phyloP scores from a whole-genome alignment of 1,284 basidiomycete species.

The Phellopilus nigrolimitatus region DNA sequence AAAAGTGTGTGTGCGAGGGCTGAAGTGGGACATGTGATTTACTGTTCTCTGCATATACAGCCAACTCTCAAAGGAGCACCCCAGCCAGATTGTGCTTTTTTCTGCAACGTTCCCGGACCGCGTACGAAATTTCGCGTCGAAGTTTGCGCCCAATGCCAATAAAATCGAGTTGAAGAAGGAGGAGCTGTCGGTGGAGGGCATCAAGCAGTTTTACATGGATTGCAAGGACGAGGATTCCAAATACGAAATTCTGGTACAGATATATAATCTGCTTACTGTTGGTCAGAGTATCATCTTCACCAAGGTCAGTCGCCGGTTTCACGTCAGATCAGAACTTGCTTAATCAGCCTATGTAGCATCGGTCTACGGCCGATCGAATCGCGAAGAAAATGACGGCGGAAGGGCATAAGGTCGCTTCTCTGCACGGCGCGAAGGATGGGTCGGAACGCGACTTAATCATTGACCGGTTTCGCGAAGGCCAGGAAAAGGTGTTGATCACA shows the following conservation, averaged over 20 bases:
- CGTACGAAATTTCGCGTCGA: slow-evolving; percentile 84
- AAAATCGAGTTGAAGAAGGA: slow-evolving; percentile 95
- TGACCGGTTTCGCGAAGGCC: slow-evolving; percentile 93
- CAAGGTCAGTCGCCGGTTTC: slow-evolving; percentile 48
- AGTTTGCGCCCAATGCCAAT: slow-evolving; percentile 93
- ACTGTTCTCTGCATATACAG: slow-evolving; percentile 34
- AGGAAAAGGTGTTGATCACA: slow-evolving; percentile 96
- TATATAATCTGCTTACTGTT: slow-evolving; percentile 90
- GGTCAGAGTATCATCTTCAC: slow-evolving; percentile 98
- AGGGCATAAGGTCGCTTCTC: slow-evolving; percentile 93
- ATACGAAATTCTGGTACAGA: slow-evolving; percentile 90
- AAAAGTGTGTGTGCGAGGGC: slow-evolving; percentile 62
- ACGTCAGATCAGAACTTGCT: not conserved
- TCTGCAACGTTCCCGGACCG: slow-evolving; percentile 97
- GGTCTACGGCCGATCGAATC: slow-evolving; percentile 91
- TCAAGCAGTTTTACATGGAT: slow-evolving; percentile 98
- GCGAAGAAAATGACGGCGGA: slow-evolving; percentile 87
- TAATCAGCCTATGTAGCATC: slow-evolving; percentile 48
- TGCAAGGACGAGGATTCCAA: slow-evolving; percentile 86
- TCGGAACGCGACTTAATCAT: slow-evolving; percentile 88
- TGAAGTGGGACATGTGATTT: not conserved
- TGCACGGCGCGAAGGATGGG: slow-evolving; percentile 93
- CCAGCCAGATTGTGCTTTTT: slow-evolving; percentile 90
- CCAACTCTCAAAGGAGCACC: slow-evolving; percentile 55
- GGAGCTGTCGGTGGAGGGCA: slow-evolving; percentile 91